Evolutionary conservation across 306 rosid genomes (phyloP), one percentile per base, ranked within the genome.

Genomic region (Casuarina cunninghamiana): DNA sequence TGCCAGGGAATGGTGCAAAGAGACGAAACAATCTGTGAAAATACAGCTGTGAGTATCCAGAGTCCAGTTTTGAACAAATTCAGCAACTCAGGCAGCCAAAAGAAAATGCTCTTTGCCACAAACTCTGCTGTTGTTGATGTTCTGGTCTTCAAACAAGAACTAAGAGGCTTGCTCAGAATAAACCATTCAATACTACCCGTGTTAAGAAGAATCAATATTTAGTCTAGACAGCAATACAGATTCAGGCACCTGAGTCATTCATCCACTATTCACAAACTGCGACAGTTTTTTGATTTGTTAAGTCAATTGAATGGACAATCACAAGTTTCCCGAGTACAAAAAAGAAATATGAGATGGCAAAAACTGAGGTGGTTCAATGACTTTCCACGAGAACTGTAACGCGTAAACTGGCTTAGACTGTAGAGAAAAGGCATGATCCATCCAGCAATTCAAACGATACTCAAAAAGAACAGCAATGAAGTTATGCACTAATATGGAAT

Each of bases 61-160:
- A 84, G 81, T 77, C 78, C 78, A 73, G 43, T 74, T 45, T 78
- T 62, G 46, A 68, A 81, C 37, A 19, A 19, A 71, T 77, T 71
- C 42, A 72, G 82, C 49, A 65, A 58, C 53, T 53, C 67, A 55
- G 63, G 69, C 50, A 66, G 50, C 21, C 71, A 42, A 17, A 41
- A 41, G 5, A 10, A 42, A 32, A 66, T 8, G 72, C 77, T 76
- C 67, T 72, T 10, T 44, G 10, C 53, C 32, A 10, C 42, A 49
- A 45, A 46, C 6, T 15, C 21, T 66, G 37, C 17, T 17, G 17
- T 66, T 10, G 51, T 10, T 48, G 11, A 48, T 48, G 51, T 48
- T 48, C 51, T 48, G 51, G 51, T 48, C 51, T 48, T 48, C 51
- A 48, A 48, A 48, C 51, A 48, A 9, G 51, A 48, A 48, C 51